phyloP scores from a whole-genome alignment of 176 grass and related monocot genomes.

The Stipa capillata region DNA sequence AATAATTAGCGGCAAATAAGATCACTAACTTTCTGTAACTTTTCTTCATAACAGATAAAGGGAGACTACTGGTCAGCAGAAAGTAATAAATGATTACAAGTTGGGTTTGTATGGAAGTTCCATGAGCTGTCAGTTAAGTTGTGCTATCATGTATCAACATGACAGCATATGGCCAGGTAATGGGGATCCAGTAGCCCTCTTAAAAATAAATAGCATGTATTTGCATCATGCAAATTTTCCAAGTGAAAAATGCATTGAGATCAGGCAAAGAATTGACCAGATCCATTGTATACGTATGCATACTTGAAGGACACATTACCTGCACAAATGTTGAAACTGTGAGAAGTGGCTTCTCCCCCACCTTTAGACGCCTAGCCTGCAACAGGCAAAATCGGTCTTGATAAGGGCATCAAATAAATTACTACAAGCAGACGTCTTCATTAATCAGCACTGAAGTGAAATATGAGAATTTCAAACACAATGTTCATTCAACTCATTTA shows the following conservation, averaged over 20 bases:
- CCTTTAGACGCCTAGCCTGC: slow-evolving; percentile 71
- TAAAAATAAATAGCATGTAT: slow-evolving; percentile 5
- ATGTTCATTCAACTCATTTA: not conserved
- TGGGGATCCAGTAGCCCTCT: not conserved
- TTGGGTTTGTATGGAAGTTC: not conserved
- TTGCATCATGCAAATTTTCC: not conserved
- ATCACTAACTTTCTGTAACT: not conserved
- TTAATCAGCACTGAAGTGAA: not conserved
- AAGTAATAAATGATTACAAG: not conserved
- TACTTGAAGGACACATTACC: slow-evolving; percentile 27
- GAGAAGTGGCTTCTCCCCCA: slow-evolving; percentile 72
- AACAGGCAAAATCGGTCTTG: slow-evolving; percentile 8
- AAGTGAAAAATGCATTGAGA: not conserved
- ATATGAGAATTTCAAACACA: not conserved
- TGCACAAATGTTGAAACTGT: slow-evolving; percentile 76
- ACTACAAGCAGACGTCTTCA: not conserved
- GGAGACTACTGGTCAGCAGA: not conserved
- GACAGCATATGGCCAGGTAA: slow-evolving; percentile 6
- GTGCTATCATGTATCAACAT: not conserved
- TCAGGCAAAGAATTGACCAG: not conserved
- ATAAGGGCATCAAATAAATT: slow-evolving; percentile 4
- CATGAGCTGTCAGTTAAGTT: not conserved
- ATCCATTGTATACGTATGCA: slow-evolving; percentile 9
- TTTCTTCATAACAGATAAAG: not conserved
- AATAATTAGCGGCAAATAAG: not conserved